phyloP scores from a whole-genome alignment of 2,329 filamentous ascomycete species.

The Tolypocladium ophioglossoides region DNA sequence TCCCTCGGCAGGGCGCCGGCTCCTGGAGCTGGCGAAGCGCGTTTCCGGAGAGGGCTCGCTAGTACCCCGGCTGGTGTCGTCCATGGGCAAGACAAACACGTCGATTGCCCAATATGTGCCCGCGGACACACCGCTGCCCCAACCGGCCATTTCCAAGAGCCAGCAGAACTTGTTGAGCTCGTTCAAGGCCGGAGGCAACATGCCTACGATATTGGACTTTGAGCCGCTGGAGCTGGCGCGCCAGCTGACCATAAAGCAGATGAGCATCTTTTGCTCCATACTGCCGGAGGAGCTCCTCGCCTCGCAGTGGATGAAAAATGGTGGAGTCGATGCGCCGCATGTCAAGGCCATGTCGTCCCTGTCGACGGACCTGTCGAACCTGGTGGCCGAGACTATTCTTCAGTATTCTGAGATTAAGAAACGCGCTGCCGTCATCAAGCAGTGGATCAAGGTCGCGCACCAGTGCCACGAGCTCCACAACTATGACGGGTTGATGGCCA shows the following conservation, averaged over 20 bases:
- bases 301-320: conserved; percentile 89
- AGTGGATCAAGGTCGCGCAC: conserved; percentile 92
- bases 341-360: conserved; percentile 90
- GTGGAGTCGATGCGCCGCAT: conserved; percentile 68
- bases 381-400: conserved; percentile 88
- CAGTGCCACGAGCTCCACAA: conserved; percentile 86
- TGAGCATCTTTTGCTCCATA: conserved; percentile 83
- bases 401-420: conserved; percentile 86
- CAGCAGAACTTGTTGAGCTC: conserved; percentile 62
- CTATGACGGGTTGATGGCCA: conserved; percentile 94
- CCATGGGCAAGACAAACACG: conserved; percentile 79
- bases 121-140: conserved; percentile 60
- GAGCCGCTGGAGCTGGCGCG: conserved; percentile 84
- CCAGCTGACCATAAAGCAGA: conserved; percentile 87
- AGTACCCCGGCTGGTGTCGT: conserved; percentile 73
- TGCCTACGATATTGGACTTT: conserved; percentile 75
- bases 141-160: conserved; percentile 61
- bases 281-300: conserved; percentile 84
- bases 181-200: conserved; percentile 62
- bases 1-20: conserved; percentile 67
- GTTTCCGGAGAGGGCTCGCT: conserved; percentile 65
- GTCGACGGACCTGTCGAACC: conserved; percentile 83
- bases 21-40: conserved; percentile 69
- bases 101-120: conserved; percentile 61
- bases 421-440: conserved; percentile 81